Percentiles rank a stretch among this genome's conserved stretches.
Evolutionary conservation across 768 basidiomycete species (phyloP).

Genomic region (Pleurotus tuber-regium): DNA sequence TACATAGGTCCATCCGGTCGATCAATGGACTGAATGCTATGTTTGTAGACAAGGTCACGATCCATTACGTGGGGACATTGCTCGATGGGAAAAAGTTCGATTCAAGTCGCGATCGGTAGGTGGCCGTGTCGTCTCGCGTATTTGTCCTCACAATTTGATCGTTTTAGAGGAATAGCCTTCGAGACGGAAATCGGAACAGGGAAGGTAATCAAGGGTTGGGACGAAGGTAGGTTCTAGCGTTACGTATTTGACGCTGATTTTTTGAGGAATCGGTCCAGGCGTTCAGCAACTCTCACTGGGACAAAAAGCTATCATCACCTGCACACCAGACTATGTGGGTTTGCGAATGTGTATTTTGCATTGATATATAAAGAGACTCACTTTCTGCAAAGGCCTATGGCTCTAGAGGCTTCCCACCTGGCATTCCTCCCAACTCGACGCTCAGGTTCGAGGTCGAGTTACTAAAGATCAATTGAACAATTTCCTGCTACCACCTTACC

Average conservation of each 20-base stretch:
- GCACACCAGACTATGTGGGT: slow-evolving; percentile 78
- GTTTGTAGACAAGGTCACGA: slow-evolving; percentile 58
- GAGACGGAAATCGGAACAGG: slow-evolving; percentile 72
- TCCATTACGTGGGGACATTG: slow-evolving; percentile 81
- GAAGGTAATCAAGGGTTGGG: slow-evolving; percentile 89
- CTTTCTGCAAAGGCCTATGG: slow-evolving; percentile 61
- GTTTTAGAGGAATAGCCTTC: slow-evolving; percentile 55
- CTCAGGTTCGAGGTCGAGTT: slow-evolving; percentile 86
- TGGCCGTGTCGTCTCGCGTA: slow-evolving; percentile 12
- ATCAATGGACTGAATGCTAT: slow-evolving; percentile 3
- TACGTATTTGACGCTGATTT: slow-evolving; percentile 8
- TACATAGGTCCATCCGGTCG: slow-evolving; percentile 19
- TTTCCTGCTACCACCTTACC: background rate
- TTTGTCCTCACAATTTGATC: slow-evolving; percentile 12
- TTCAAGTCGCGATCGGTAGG: slow-evolving; percentile 74
- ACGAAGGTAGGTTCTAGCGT: slow-evolving; percentile 59
- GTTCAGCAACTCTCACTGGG: slow-evolving; percentile 77
- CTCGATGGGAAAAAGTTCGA: slow-evolving; percentile 65
- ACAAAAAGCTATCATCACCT: slow-evolving; percentile 64
- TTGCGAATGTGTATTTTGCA: slow-evolving; percentile 10
- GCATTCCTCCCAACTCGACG: slow-evolving; percentile 74
- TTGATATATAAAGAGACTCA: slow-evolving; percentile 6
- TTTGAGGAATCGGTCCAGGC: slow-evolving; percentile 39
- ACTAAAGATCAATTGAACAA: slow-evolving; percentile 56
- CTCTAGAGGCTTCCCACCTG: slow-evolving; percentile 67